Base-by-base conservation (phyloP, 495 filamentous ascomycete genomes). In the Lasiosphaeria ovina region DNA sequence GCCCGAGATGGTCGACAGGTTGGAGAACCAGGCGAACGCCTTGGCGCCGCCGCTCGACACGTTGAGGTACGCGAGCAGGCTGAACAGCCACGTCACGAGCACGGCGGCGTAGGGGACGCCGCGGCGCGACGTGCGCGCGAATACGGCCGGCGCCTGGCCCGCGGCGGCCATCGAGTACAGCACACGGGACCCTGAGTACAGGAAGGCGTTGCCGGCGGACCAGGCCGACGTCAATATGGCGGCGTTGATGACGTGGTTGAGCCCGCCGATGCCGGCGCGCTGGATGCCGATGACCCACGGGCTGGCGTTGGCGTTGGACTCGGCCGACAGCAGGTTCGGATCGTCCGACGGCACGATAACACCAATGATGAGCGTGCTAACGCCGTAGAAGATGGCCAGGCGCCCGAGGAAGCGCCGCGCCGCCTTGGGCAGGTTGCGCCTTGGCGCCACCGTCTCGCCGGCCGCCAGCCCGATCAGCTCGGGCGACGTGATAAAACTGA, bases 141-240 rank as follows among this genome's bases (percentile, higher is more conserved):
- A 80, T 58, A 87, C 62, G 0, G 66, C 68, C 0, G 89, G 89
- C 0, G 89, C 89, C 38, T 87, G 84, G 6, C 86, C 81, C 55
- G 85, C 77, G 11, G 72, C 54, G 1, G 88, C 86, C 62, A 90
- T 81, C 17, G 85, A 85, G 66, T 89, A 88, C 6, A 93, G 79
- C 57, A 87, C 87, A n/a, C 91, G 84, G 0, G 85, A 88, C n/a
- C 87, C 89, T 36, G 87, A 90, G 75, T 91, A 93, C 56, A 92
- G 78, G 78, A 89, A 91, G 3, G 88, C 86, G 67, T 95, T 95
- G 52, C 84, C 89, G 35, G 78, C 78, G 6, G 77, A 79, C 77
- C 77, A 81, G 7, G 78, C 77, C 16, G 77, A 79, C 0, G 78
- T 86, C 49, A 81, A 62, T 35, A 81, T 72, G 7, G 77, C 77